Percentiles rank a stretch among this genome's conserved stretches.
These are phyloP conservation scores for Lepidium sativum DNA, from an alignment of 345 rosid species.

Conservation along the genomic window DNA sequence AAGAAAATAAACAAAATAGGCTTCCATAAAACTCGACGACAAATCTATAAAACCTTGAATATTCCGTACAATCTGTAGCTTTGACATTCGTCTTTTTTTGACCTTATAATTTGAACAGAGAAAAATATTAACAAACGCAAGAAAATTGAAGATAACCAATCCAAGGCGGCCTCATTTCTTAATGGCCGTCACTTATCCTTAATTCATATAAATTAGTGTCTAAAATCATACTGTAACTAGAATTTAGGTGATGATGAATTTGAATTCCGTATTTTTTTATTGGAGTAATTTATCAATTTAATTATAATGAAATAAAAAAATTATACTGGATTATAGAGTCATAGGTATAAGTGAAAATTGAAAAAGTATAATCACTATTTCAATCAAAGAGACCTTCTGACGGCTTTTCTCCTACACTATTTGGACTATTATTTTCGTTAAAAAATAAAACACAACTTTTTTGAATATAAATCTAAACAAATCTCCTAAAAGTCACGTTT, in stretches of 20 bases:
- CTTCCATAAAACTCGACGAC: no score
- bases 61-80: constrained; percentile 6
- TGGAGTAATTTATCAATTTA: no score
- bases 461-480: not conserved
- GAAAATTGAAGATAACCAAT: not conserved
- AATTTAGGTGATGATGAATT: no score
- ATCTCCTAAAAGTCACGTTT: constrained; percentile 17
- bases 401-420: not conserved
- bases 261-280: no score
- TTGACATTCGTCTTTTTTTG: constrained; percentile 26
- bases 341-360: not conserved
- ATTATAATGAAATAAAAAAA: no score
- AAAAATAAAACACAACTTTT: not conserved
- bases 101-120: constrained; percentile 14
- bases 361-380: not conserved
- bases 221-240: no score
- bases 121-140: not conserved
- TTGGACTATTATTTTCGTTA: not conserved
- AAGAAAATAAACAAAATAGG: no score
- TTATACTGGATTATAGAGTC: not conserved
- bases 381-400: constrained; percentile 7
- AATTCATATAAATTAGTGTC: no score
- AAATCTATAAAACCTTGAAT: constrained; percentile 17
- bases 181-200: constrained; percentile 14
- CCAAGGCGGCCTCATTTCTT: constrained; percentile 9